Percentiles rank a stretch among this genome's conserved stretches.
These are phyloP conservation scores for Myxozyma geophila DNA, from an alignment of 805 yeast species.

Conservation along the genomic window DNA sequence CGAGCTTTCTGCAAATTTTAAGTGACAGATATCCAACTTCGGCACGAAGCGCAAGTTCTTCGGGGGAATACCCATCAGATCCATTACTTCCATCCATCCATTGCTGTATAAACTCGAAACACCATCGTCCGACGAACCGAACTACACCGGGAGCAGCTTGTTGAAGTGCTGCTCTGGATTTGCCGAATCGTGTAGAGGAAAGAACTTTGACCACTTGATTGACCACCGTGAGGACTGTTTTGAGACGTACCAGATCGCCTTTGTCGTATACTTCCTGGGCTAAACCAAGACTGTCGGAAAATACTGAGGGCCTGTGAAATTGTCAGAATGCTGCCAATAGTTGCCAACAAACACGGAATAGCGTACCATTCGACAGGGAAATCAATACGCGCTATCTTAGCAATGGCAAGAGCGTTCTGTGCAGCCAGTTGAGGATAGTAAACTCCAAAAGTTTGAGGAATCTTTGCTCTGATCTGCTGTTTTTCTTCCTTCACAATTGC, in stretches of 20 bases:
- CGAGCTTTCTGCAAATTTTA: conserved; percentile 72
- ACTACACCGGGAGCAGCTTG: conserved; percentile 67
- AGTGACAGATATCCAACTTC: conserved; percentile 78
- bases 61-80: not conserved
- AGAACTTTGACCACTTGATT: conserved; percentile 80
- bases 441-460: conserved; percentile 67
- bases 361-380: conserved; percentile 81
- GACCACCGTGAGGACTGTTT: conserved; percentile 66
- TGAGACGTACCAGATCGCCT: conserved; percentile 53
- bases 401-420: conserved; percentile 84
- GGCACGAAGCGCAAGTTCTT: conserved; percentile 43
- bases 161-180: conserved; percentile 78
- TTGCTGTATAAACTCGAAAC: conserved; percentile 60
- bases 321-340: not conserved
- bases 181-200: conserved; percentile 79
- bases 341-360: not conserved
- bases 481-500: conserved; percentile 72
- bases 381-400: conserved; percentile 78
- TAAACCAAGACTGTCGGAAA: conserved; percentile 56
- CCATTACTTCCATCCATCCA: conserved; percentile 51
- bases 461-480: conserved; percentile 57
- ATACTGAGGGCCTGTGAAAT: conserved; percentile 56
- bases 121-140: conserved; percentile 63
- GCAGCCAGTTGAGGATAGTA: conserved; percentile 73
- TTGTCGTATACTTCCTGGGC: conserved; percentile 50